Evolutionary conservation across 108 stramenopile genomes (phyloP).

Genomic region (Discostella stelligeroides): DNA sequence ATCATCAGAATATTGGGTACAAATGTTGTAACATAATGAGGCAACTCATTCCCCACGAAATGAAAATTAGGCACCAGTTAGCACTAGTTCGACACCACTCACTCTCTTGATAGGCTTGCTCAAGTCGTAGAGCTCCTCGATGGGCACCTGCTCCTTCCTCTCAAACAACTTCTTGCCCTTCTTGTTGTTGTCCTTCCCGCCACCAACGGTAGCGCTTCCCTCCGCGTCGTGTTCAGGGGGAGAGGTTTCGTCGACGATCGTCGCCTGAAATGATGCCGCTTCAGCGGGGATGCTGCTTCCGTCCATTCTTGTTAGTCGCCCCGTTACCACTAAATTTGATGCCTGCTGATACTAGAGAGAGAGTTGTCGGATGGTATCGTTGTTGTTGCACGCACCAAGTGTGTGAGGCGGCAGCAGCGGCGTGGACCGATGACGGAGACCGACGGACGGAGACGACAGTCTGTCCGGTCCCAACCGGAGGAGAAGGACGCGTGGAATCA

Average conservation of each 20-base stretch:
- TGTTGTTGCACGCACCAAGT: too few relatives aligned
- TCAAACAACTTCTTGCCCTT: conserved; percentile 32
- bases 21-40: neutral
- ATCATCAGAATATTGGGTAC: neutral
- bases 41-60: conserved; percentile 8
- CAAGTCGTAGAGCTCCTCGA: conserved; percentile 85
- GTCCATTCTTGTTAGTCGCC: neutral
- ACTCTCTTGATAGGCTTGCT: conserved; percentile 83
- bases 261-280: neutral
- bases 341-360: too few relatives aligned
- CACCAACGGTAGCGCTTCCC: conserved; percentile 13
- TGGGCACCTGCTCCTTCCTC: conserved; percentile 47
- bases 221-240: conserved; percentile 29
- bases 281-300: conserved; percentile 1
- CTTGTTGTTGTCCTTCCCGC: conserved; percentile 35
- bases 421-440: too few relatives aligned
- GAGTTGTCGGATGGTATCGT: too few relatives aligned
- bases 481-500: too few relatives aligned
- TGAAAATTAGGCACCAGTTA: too few relatives aligned
- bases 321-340: neutral
- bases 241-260: conserved; percentile 16
- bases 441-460: too few relatives aligned
- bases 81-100: conserved; percentile 45
- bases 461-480: too few relatives aligned
- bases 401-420: too few relatives aligned